These are phyloP conservation scores for Stachybotrys chlorohalonatus DNA, from an alignment of 2,329 filamentous ascomycete genomes.

Conservation along the genomic window DNA sequence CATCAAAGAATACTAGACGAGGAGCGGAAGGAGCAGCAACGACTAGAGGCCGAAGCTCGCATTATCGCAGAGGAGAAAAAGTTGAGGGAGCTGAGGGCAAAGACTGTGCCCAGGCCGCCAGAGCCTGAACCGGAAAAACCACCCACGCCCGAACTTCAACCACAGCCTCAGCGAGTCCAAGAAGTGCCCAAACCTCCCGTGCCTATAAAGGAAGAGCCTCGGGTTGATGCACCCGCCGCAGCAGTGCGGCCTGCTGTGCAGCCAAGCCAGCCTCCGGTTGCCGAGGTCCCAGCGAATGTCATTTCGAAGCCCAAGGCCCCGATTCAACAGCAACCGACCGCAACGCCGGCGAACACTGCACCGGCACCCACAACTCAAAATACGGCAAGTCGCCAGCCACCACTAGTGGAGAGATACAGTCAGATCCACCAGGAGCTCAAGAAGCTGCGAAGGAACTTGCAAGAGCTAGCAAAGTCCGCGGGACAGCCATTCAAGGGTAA, in stretches of 20 bases:
- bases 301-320: background rate
- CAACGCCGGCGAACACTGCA: background rate
- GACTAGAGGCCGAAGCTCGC: slow-evolving; percentile 33
- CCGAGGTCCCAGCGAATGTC: background rate
- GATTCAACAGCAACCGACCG: background rate
- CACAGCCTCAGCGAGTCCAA: slow-evolving; percentile 8
- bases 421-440: slow-evolving; percentile 63
- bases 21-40: slow-evolving; percentile 36
- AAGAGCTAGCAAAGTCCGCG: slow-evolving; percentile 42
- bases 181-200: background rate
- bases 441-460: slow-evolving; percentile 51
- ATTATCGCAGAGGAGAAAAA: slow-evolving; percentile 37
- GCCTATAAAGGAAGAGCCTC: background rate
- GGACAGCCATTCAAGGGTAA: slow-evolving; percentile 48
- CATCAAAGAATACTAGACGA: slow-evolving; percentile 31
- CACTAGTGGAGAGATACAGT: slow-evolving; percentile 32
- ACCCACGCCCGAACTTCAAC: slow-evolving; percentile 1
- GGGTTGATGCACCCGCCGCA: background rate
- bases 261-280: background rate
- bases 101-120: slow-evolving; percentile 33
- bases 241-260: background rate
- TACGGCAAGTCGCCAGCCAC: background rate
- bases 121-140: slow-evolving; percentile 19
- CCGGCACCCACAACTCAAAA: background rate
- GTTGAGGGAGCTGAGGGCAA: slow-evolving; percentile 36